A percentile compares a stretch with the other conserved stretches of the same genome.
Evolutionary conservation across 2,329 filamentous ascomycete genomes (phyloP).

Genomic region (Rhynchosporium agropyri): DNA sequence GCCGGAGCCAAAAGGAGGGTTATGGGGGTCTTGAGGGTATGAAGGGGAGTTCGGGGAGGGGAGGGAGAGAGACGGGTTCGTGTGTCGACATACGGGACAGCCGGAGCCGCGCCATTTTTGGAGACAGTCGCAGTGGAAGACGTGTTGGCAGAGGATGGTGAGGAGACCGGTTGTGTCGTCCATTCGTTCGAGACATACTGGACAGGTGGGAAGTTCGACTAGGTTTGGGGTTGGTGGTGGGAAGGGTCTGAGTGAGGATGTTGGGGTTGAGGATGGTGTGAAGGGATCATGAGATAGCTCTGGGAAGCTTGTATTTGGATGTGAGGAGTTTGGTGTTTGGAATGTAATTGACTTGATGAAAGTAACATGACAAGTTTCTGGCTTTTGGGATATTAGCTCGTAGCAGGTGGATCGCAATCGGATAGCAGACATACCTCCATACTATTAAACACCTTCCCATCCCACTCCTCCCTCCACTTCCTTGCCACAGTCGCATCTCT

Average conservation of each 20-base stretch:
- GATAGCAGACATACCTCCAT: slow-evolving; percentile 69
- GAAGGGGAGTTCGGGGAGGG: slow-evolving; percentile 33
- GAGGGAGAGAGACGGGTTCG: slow-evolving; percentile 58
- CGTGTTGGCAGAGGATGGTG: slow-evolving; percentile 95
- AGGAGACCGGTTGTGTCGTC: slow-evolving; percentile 94
- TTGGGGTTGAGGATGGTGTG: slow-evolving; percentile 53
- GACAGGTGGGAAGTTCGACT: slow-evolving; percentile 90
- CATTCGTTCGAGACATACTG: slow-evolving; percentile 96
- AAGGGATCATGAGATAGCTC: slow-evolving; percentile 67
- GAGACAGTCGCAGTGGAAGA: slow-evolving; percentile 95
- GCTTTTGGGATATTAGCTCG: slow-evolving; percentile 51
- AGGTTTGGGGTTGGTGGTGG: slow-evolving; percentile 76
- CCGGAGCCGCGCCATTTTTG: slow-evolving; percentile 95
- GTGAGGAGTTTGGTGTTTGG: slow-evolving; percentile 48
- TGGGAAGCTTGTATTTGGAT: slow-evolving; percentile 51
- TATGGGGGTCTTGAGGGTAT: slow-evolving; percentile 49
- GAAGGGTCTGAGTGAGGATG: slow-evolving; percentile 54
- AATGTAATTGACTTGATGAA: slow-evolving; percentile 93
- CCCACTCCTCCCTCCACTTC: slow-evolving; percentile 83
- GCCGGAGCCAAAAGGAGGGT: slow-evolving; percentile 61
- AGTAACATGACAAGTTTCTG: slow-evolving; percentile 92
- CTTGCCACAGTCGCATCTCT: slow-evolving; percentile 72
- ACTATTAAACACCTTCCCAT: slow-evolving; percentile 89
- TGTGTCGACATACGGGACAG: slow-evolving; percentile 93
- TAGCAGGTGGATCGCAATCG: not conserved